Base-by-base conservation (phyloP, 75 land plant species). In the Sequoiadendron giganteum region DNA sequence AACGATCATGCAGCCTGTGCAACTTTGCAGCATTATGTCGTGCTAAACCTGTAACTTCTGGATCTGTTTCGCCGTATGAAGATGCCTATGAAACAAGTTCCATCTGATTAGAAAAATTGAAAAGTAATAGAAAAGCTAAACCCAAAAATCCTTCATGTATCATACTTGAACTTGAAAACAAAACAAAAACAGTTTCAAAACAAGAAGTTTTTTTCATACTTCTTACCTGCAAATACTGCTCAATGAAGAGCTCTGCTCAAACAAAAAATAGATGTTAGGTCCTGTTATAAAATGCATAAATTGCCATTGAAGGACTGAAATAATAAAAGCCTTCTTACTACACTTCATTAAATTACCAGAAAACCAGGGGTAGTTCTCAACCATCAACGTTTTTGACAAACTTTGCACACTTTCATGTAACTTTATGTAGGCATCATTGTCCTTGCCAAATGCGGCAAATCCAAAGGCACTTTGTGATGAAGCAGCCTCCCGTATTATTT, bases 301-400 rank as follows among this genome's bases (percentile, higher is more conserved):
- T 28, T 13, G 30, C 42, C n/a, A 48, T n/a, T 83, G 45, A 38
- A 87, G 84, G 40, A 87, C 47, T 87, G 49, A 10, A 6, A 25
- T 52, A 38, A 19, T 52, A 52, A 25, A 87, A 52, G n/a, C 25
- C 86, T 80, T 40, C 43, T 40, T 21, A 6, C 9, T 42, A 0
- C 15, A 79, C 39, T 79, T 45, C 19, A 72, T 30, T 39, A 42
- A n/a, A 40, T 86, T 85, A 91, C 92, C 92, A 65, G 90, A 72
- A 89, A 91, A 91, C 91, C 92, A 91, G 36, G 91, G 90, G 43
- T 91, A 91, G 42, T 91, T 91, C 89, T 91, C 91, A 47, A 87
- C 83, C 89, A 90, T 34, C 85, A 89, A 88, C 48, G 77, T 68
- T 84, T 77, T 88, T 49, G 89, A 84, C 75, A 91, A 86, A 34